These are phyloP conservation scores for Acanthamoeba culbertsoni DNA, from an alignment of 208 protist species.

Conservation along the genomic window DNA sequence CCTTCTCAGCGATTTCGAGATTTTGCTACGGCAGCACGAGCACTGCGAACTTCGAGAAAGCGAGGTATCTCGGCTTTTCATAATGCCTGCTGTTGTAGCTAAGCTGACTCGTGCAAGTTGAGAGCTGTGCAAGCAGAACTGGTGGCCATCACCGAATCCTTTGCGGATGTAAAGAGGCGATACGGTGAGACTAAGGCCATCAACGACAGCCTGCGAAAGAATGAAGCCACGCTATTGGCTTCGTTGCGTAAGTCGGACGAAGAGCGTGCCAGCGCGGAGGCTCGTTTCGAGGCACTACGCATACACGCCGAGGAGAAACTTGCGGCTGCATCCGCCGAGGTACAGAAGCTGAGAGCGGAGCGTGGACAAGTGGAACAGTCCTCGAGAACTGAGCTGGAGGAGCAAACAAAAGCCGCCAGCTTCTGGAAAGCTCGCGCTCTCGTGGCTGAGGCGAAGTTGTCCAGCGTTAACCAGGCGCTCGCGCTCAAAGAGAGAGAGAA, in stretches of 20 bases:
- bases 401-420: background rate
- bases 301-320: background rate
- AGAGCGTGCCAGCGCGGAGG: background rate
- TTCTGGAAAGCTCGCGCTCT: background rate
- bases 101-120: too few relatives aligned
- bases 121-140: background rate
- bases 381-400: background rate
- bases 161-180: background rate
- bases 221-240: background rate
- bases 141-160: background rate
- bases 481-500: background rate
- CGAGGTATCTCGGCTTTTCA: background rate
- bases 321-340: background rate
- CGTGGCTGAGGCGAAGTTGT: background rate
- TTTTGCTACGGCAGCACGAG: background rate
- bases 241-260: background rate
- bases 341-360: background rate
- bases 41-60: background rate
- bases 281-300: background rate
- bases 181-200: background rate
- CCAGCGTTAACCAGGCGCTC: background rate
- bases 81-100: background rate
- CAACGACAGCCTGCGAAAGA: background rate
- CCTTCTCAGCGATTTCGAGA: background rate
- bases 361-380: background rate